These are phyloP conservation scores for Exutisphaerella laricina DNA, from an alignment of 2,329 filamentous ascomycete species.

Conservation along the genomic window DNA sequence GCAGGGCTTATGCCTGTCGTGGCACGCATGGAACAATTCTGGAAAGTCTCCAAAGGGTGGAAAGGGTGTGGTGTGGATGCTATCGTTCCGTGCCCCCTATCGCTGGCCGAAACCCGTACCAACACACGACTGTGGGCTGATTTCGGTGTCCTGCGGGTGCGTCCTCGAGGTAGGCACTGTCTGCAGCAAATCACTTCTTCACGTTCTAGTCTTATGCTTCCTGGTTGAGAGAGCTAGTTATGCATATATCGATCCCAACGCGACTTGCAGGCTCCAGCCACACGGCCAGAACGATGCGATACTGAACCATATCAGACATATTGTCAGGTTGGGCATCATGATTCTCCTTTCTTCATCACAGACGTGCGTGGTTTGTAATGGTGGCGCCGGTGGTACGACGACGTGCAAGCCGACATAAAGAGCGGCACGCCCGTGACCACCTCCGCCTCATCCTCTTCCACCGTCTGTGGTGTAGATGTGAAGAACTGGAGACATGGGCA, in stretches of 20 bases:
- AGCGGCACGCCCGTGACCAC: neutral
- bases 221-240: neutral
- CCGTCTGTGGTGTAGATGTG: too few relatives aligned
- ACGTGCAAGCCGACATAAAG: neutral
- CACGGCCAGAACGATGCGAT: neutral
- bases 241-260: neutral
- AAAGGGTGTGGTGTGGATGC: neutral
- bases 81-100: neutral
- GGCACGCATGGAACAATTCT: neutral
- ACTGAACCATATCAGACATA: neutral
- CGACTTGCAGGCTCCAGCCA: neutral
- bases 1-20: neutral
- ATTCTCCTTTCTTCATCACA: neutral
- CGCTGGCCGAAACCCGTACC: neutral
- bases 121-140: neutral
- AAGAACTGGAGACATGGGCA: neutral
- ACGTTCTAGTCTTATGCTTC: neutral
- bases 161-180: neutral
- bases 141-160: neutral
- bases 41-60: too few relatives aligned
- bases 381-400: too few relatives aligned
- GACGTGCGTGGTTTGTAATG: too few relatives aligned
- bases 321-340: neutral
- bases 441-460: neutral
- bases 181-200: neutral